phyloP scores from a whole-genome alignment of 2,329 filamentous ascomycete species.

The Fusarium begoniae region DNA sequence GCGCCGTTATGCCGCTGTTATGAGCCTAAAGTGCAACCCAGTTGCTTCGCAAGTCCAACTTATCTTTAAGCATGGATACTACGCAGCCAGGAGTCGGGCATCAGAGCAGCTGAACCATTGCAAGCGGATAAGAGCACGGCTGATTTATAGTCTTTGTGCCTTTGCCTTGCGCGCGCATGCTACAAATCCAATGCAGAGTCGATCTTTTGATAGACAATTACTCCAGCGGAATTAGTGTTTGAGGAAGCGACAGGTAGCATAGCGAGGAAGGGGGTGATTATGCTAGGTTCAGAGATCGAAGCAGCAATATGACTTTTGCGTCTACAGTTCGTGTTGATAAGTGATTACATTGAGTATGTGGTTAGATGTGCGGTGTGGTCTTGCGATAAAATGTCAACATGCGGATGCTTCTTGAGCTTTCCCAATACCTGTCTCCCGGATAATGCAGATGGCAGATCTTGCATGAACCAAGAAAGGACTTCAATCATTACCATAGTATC shows the following conservation, averaged over 20 bases:
- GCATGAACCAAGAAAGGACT: background rate
- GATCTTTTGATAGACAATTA: conserved; percentile 10
- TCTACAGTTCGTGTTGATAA: background rate
- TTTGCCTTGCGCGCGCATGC: conserved; percentile 3
- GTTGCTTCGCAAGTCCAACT: conserved; percentile 16
- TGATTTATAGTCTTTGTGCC: background rate
- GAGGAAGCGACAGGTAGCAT: background rate
- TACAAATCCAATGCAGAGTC: conserved; percentile 9
- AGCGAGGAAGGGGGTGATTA: background rate
- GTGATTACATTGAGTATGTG: background rate
- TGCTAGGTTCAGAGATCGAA: conserved; percentile 20
- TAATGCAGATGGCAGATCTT: background rate
- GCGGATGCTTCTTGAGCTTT: background rate
- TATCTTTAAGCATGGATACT: conserved; percentile 13
- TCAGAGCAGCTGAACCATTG: background rate
- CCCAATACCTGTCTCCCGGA: background rate
- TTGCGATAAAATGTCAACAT: background rate
- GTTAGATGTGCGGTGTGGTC: background rate
- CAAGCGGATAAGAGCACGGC: conserved; percentile 12
- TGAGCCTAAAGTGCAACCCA: background rate
- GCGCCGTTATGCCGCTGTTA: conserved; percentile 15
- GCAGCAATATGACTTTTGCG: background rate
- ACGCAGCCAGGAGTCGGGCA: background rate
- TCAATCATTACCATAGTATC: background rate
- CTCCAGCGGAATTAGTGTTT: background rate